phyloP scores from a whole-genome alignment of 176 grass and related monocot species.

The Hyparrhenia diplandra region DNA sequence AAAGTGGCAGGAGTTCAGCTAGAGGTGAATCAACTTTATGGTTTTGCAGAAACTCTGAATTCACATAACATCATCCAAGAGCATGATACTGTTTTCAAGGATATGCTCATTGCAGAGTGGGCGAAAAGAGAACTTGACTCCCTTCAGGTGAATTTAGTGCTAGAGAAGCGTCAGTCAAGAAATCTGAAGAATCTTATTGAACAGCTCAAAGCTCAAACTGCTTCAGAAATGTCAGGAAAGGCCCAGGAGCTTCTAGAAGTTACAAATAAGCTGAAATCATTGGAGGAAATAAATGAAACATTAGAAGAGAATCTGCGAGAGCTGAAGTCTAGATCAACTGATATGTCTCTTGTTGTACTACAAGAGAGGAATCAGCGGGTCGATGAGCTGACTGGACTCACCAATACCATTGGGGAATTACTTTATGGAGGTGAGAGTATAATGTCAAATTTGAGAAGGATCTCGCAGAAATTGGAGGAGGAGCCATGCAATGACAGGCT shows the following conservation, averaged over 20 bases:
- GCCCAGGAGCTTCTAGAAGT: constrained; percentile 37
- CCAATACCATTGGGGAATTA: constrained; percentile 30
- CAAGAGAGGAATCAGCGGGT: constrained; percentile 47
- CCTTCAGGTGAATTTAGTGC: constrained; percentile 25
- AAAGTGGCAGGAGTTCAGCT: constrained; percentile 49
- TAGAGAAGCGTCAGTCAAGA: constrained; percentile 33
- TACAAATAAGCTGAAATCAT: constrained; percentile 28
- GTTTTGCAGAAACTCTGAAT: constrained; percentile 37
- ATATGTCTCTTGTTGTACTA: constrained; percentile 4
- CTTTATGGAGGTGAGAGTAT: constrained; percentile 39
- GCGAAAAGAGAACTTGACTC: constrained; percentile 40
- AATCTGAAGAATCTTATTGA: constrained; percentile 40
- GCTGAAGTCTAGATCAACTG: constrained; percentile 32
- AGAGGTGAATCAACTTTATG: constrained; percentile 42
- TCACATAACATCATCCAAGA: constrained; percentile 46
- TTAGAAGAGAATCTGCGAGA: constrained; percentile 39
- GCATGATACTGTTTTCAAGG: constrained; percentile 51
- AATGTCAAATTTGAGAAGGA: constrained; percentile 35
- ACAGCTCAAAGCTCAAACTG: constrained; percentile 41
- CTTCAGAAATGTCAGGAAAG: constrained; percentile 36
- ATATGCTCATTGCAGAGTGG: constrained; percentile 35
- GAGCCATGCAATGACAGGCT: constrained; percentile 12
- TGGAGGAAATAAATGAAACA: constrained; percentile 36
- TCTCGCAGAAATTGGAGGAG: constrained; percentile 42
- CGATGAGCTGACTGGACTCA: constrained; percentile 38